Base-by-base conservation (phyloP, 2,329 filamentous ascomycete genomes). In the Whalleya microplaca region DNA sequence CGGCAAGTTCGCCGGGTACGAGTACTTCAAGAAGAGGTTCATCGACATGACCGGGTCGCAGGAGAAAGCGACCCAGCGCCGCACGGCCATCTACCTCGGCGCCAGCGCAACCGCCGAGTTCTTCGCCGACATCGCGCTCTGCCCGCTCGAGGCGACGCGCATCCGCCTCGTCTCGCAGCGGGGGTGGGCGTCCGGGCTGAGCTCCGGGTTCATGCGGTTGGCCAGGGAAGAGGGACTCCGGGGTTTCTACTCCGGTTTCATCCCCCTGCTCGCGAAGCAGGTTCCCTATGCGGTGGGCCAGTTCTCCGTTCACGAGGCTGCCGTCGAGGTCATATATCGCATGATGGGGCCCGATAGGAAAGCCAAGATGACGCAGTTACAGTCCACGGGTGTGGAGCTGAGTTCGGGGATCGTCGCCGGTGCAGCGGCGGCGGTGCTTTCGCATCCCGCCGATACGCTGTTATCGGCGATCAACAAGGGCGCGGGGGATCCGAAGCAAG, bases 231-330 rank as follows among this genome's bases (percentile, higher is more conserved):
- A 95, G 75, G 90, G 91, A 70, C 56, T 93, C 57, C 84, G 83
- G 66, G 92, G 90, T 59, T 94, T 96, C 79, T 96, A 96, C 83
- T 92, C 90, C 62, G 92, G 92, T 64, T 96, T 96, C 77, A 89
- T 92, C 50, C 91, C 91, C 23, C 87, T 94, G 66, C 82, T 92
- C 63, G 92, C 91, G 78, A 93, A 94, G 78, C 91, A 95, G 83
- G 88, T 96, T 53, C 92, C 92, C 18, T 96, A 96, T 80, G 96
- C 92, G 65, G 92, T 96, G 78, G 87, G 91, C 74, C 96, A 96
- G 81, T 96, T 96, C 80, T 91, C 93, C 66, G 92, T 94, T 53
- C 95, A 91, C 81, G 92, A 96, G 80, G 94, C 91, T 69, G 91
- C 89, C 67, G 86, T 90, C 69, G 91, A 96, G 77, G 71, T 83